Base-by-base conservation (phyloP, 2,329 filamentous ascomycete genomes). In the Orbilia blumenaviensis region DNA sequence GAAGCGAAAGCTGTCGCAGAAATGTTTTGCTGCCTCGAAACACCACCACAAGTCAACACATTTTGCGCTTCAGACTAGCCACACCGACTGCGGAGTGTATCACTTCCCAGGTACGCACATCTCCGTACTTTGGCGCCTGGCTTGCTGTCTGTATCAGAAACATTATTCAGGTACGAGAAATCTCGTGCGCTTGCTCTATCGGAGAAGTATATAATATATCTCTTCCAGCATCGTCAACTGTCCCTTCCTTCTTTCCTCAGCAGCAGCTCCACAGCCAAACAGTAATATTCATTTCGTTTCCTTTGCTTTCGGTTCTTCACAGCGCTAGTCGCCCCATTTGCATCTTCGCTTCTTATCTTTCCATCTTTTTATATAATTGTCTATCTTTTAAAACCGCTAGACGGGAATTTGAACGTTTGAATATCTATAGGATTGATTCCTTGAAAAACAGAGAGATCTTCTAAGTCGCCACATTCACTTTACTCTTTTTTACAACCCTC, bases 1-100 rank as follows among this genome's bases (percentile, higher is more conserved):
- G 71, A 75, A 75, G 71, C 71, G 71, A 68, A 67, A 42, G 25
- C 16, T 56, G 71, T 75, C 71, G 63, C 71, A 75, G 71, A 75
- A 75, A 75, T 56, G 71, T 75, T 75, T 75, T 75, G 63, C 56
- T 44, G 63, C 32, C 44, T 62, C 69, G 54, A 75, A 75, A 54
- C 48, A 44, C 42, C 58, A 56, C 63, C 50, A 21, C 48, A 16
- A 75, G 67, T 68, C 71, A 75, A 75, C 71, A 75, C 71, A 68
- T 34, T 48, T 36, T 50, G 63, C 63, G 71, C 71, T 75, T 75
- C 71, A 75, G 58, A 75, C 42, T 66, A 61, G 52, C 71, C 71
- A 63, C 54, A 56, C 64, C 56, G 41, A 23, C 50, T 32, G 66
- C 44, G 54, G 54, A 48, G 66, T 69, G 66, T 69, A 62, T 69